These are phyloP conservation scores for Gilbertella persicaria DNA, from an alignment of 371 early-diverging fungal species.

Conservation along the genomic window DNA sequence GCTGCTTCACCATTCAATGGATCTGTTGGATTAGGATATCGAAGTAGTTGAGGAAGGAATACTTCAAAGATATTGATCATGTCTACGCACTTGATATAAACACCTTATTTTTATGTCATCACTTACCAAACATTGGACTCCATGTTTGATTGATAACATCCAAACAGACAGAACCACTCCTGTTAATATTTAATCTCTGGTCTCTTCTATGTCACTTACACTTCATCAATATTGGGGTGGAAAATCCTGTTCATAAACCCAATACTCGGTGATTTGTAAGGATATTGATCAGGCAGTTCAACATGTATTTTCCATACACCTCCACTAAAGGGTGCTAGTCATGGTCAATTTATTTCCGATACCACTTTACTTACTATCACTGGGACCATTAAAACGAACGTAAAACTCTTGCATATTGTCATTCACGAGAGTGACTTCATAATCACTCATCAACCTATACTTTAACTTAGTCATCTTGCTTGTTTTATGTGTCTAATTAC, in stretches of 20 bases:
- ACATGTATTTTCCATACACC: slow-evolving; percentile 99
- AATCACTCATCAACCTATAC: slow-evolving; percentile 94
- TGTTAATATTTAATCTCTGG: too few species aligned
- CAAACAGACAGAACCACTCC: slow-evolving; percentile 98
- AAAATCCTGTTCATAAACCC: slow-evolving; percentile 99
- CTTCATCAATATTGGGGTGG: slow-evolving; percentile 99
- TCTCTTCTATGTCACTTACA: slow-evolving; percentile 77
- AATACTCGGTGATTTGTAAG: slow-evolving; percentile 99
- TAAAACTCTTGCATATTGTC: slow-evolving; percentile 99
- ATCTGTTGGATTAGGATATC: slow-evolving; percentile 99
- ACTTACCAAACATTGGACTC: slow-evolving; percentile 98
- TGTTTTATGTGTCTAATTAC: slow-evolving; percentile 53
- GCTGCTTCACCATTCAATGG: slow-evolving; percentile 99
- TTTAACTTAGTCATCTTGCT: neutral
- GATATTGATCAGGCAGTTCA: slow-evolving; percentile 98
- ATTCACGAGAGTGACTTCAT: slow-evolving; percentile 97
- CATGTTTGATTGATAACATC: slow-evolving; percentile 99
- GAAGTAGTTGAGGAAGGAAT: slow-evolving; percentile 96
- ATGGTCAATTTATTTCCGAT: neutral
- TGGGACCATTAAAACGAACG: slow-evolving; percentile 92
- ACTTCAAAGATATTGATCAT: slow-evolving; percentile 99
- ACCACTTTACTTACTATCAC: slow-evolving; percentile 77
- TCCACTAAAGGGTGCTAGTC: slow-evolving; percentile 87
- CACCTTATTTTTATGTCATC: neutral
- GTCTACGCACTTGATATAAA: slow-evolving; percentile 48